Evolutionary conservation across 2,329 filamentous ascomycete genomes (phyloP).

Genomic region (Chrysosporium keratinophilum): DNA sequence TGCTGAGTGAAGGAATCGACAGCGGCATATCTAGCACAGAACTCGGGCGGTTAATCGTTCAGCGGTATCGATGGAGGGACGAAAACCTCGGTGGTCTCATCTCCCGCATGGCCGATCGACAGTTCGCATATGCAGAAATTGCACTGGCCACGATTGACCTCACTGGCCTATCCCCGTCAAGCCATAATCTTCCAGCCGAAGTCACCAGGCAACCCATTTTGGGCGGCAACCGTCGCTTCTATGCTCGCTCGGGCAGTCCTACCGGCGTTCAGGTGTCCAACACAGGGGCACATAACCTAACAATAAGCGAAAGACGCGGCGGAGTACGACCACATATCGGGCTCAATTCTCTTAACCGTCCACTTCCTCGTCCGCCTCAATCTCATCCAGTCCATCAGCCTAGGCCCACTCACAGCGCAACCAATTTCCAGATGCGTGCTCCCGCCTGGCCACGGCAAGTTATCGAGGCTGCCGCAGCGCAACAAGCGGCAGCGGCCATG

Average conservation of each 20-base stretch:
- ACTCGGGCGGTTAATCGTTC: constrained; percentile 15
- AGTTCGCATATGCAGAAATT: constrained; percentile 13
- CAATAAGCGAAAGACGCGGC: constrained; percentile 1
- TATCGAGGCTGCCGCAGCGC: neutral
- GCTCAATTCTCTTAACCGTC: neutral
- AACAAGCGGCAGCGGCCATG: neutral
- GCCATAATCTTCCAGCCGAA: neutral
- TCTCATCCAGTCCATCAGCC: no score
- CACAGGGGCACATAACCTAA: neutral
- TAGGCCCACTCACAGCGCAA: neutral
- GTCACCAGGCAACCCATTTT: neutral
- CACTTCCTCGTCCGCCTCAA: neutral
- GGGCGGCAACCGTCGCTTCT: constrained; percentile 2
- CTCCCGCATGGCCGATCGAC: constrained; percentile 13
- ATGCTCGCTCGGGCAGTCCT: neutral
- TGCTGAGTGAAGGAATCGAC: constrained; percentile 4
- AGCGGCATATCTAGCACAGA: constrained; percentile 12
- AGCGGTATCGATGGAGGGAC: constrained; percentile 13
- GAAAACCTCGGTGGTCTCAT: constrained; percentile 11
- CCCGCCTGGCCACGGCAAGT: neutral
- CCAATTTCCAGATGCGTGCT: no score
- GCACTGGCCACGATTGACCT: constrained; percentile 10
- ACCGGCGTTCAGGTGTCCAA: neutral
- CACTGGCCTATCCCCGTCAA: constrained; percentile 9
- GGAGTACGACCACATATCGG: neutral